Evolutionary conservation across 1,284 basidiomycete genomes (phyloP).

Genomic region (Pisolithus thermaeus): DNA sequence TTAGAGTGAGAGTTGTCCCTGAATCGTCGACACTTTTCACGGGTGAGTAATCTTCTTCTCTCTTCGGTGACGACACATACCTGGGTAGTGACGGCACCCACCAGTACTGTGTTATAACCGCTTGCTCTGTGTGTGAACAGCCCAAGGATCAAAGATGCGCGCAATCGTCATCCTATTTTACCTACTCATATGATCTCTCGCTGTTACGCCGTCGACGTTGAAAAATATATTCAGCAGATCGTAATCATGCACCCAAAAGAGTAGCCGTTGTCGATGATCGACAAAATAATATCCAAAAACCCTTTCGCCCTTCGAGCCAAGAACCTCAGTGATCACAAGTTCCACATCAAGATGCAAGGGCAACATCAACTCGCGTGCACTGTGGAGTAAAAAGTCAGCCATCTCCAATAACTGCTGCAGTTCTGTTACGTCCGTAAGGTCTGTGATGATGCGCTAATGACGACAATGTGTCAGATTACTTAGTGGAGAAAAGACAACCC

Average conservation of each 20-base stretch:
- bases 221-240: slow-evolving; percentile 1
- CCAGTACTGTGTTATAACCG: slow-evolving; percentile 46
- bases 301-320: no score
- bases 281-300: slow-evolving; percentile 8
- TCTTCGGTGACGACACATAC: neutral
- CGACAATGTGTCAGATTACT: neutral
- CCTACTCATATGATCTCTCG: slow-evolving; percentile 6
- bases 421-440: neutral
- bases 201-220: slow-evolving; percentile 5
- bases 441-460: slow-evolving; percentile 6
- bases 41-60: neutral
- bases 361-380: neutral
- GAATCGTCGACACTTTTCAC: neutral
- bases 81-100: slow-evolving; percentile 11
- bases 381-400: neutral
- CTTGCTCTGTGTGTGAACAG: slow-evolving; percentile 31
- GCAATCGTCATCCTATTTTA: neutral
- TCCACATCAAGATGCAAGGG: slow-evolving; percentile 1
- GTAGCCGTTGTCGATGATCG: slow-evolving; percentile 1
- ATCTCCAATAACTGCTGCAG: neutral
- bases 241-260: slow-evolving; percentile 9
- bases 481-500: neutral
- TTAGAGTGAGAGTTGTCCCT: neutral
- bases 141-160: neutral
- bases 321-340: slow-evolving; percentile 1